A percentile compares a stretch with the other conserved stretches of the same genome.
These are phyloP conservation scores for Mycotypha africana DNA, from an alignment of 371 early-diverging fungal species.

Conservation along the genomic window DNA sequence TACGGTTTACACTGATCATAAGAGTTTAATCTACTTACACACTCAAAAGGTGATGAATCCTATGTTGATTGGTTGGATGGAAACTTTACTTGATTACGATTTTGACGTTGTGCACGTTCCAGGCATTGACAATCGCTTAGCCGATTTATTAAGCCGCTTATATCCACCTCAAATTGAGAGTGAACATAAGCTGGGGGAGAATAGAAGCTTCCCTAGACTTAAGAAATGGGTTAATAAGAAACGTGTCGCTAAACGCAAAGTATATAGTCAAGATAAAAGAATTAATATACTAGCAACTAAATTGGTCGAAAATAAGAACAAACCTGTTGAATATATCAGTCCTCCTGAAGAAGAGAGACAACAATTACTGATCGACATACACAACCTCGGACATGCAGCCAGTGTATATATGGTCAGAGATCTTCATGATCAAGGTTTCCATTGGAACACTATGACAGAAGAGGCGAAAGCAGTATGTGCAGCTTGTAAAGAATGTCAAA, in stretches of 20 bases:
- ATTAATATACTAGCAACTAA: too few relatives aligned
- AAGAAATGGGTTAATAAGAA: too few relatives aligned
- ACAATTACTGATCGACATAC: constrained; percentile 5
- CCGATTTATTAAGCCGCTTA: too few relatives aligned
- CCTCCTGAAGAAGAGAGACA: too few relatives aligned
- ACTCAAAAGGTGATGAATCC: constrained; percentile 13
- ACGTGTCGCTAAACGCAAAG: too few relatives aligned
- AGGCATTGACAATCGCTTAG: constrained; percentile 9
- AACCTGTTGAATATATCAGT: too few relatives aligned
- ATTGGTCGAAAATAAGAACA: too few relatives aligned
- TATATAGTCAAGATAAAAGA: too few relatives aligned
- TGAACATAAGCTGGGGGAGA: too few relatives aligned
- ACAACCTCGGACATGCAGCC: constrained; percentile 10
- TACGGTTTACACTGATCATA: constrained; percentile 16
- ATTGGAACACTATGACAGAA: constrained; percentile 7
- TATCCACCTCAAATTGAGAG: too few relatives aligned
- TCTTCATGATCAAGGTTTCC: constrained; percentile 1
- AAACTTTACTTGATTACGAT: constrained; percentile 13
- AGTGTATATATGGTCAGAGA: constrained; percentile 6
- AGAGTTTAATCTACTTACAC: constrained; percentile 11
- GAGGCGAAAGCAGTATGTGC: background rate
- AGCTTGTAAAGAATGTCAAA: constrained; percentile 10
- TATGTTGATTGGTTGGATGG: constrained; percentile 19
- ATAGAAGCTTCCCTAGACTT: too few relatives aligned
- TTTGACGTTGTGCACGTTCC: constrained; percentile 20